These are phyloP conservation scores for Macrophomina phaseolina DNA, from an alignment of 2,329 filamentous ascomycete genomes.

Conservation along the genomic window DNA sequence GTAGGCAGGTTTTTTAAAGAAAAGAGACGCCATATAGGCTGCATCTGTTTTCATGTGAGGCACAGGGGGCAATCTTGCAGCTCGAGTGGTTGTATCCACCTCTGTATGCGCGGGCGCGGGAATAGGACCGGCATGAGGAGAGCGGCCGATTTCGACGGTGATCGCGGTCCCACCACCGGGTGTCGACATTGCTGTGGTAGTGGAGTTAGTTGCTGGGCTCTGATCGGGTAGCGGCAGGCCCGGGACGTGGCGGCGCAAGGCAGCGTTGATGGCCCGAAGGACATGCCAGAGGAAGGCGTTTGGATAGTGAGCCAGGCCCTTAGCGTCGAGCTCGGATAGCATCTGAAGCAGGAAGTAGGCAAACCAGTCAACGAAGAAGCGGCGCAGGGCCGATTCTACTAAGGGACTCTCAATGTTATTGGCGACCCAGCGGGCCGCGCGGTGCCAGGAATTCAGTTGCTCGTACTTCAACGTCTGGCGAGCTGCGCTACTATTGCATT, in stretches of 20 bases:
- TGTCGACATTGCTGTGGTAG: neutral
- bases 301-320: neutral
- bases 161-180: no score
- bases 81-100: no score
- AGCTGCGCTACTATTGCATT: neutral
- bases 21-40: neutral
- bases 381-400: neutral
- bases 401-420: neutral
- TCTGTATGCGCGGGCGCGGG: no score
- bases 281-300: neutral
- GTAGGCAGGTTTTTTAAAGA: neutral
- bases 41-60: neutral
- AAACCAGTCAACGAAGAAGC: neutral
- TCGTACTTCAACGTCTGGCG: neutral
- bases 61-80: no score
- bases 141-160: no score
- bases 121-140: no score
- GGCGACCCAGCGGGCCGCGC: neutral
- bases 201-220: no score
- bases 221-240: no score
- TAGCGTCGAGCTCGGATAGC: neutral
- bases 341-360: slow-evolving; percentile 1
- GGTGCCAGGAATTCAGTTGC: neutral
- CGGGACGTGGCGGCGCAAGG: neutral
- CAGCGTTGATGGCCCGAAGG: neutral